Evolutionary conservation across 176 grass and related monocot genomes (phyloP).

Genomic region (Tillandsia fasciculata): DNA sequence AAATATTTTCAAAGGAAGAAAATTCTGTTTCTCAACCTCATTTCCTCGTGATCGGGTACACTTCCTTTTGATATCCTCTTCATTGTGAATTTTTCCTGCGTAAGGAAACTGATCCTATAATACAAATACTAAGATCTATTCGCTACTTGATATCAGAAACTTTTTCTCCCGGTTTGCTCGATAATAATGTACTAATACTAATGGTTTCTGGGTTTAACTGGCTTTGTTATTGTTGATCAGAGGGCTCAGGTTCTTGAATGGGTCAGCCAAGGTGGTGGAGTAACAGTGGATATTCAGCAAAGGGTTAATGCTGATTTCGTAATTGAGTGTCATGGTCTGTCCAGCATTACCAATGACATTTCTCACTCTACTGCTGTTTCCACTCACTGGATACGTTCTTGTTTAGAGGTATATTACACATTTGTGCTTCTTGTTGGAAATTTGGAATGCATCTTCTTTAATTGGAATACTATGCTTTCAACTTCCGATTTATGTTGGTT

Average conservation of each 20-base stretch:
- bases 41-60: slow-evolving; percentile 66
- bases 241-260: slow-evolving; percentile 75
- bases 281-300: slow-evolving; percentile 40
- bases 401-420: slow-evolving; percentile 53
- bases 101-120: background rate
- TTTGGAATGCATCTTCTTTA: too few species aligned
- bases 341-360: slow-evolving; percentile 17
- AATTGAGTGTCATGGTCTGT: slow-evolving; percentile 59
- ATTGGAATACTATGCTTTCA: background rate
- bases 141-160: background rate
- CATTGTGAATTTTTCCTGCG: background rate
- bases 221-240: slow-evolving; percentile 47
- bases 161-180: background rate
- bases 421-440: background rate
- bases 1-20: slow-evolving; percentile 64
- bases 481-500: background rate
- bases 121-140: background rate
- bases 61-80: slow-evolving; percentile 6
- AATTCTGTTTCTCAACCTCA: slow-evolving; percentile 79
- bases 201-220: slow-evolving; percentile 18
- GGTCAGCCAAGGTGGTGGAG: slow-evolving; percentile 61
- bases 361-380: slow-evolving; percentile 60
- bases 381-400: slow-evolving; percentile 84
- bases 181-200: too few species aligned
- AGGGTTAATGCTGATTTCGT: slow-evolving; percentile 48